A percentile compares a stretch with the other conserved stretches of the same genome.
Evolutionary conservation across 1,284 basidiomycete species (phyloP).

Genomic region (Pseudozyma hubeiensis): DNA sequence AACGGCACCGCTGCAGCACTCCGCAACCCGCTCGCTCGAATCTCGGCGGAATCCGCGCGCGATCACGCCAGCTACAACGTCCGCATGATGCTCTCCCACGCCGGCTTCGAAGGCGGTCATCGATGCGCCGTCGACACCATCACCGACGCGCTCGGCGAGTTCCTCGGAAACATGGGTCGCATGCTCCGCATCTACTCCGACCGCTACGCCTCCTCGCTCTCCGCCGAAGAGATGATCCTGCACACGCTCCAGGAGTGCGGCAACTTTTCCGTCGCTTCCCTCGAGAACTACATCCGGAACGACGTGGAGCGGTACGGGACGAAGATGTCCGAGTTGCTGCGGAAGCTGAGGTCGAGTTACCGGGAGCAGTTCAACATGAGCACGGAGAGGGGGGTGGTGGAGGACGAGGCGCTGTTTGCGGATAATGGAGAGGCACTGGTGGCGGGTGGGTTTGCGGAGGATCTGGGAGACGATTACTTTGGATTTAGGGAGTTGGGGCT

Average conservation of each 20-base stretch:
- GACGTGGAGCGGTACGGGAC: slow-evolving; percentile 85
- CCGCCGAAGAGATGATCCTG: slow-evolving; percentile 89
- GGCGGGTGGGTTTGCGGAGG: slow-evolving; percentile 87
- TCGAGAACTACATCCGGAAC: slow-evolving; percentile 88
- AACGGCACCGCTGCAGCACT: background rate
- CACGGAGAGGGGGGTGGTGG: slow-evolving; percentile 70
- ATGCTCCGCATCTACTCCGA: slow-evolving; percentile 85
- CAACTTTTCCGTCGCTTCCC: slow-evolving; percentile 77
- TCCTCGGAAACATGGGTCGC: slow-evolving; percentile 84
- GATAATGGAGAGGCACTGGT: slow-evolving; percentile 79
- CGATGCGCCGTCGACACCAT: slow-evolving; percentile 79
- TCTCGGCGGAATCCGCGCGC: slow-evolving; percentile 40
- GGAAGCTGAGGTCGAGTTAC: slow-evolving; percentile 85
- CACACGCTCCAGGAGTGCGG: slow-evolving; percentile 90
- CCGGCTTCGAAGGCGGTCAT: slow-evolving; percentile 61
- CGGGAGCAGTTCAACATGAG: slow-evolving; percentile 76
- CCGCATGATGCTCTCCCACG: slow-evolving; percentile 58
- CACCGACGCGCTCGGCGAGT: slow-evolving; percentile 82
- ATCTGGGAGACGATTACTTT: slow-evolving; percentile 91
- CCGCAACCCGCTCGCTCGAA: slow-evolving; percentile 24
- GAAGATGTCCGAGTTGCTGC: slow-evolving; percentile 81
- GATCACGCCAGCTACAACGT: slow-evolving; percentile 52
- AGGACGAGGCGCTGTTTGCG: slow-evolving; percentile 82
- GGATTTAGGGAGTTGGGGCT: slow-evolving; percentile 89
- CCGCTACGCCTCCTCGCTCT: slow-evolving; percentile 82